Base-by-base conservation (phyloP, 495 filamentous ascomycete species). In the Letharia lupina region DNA sequence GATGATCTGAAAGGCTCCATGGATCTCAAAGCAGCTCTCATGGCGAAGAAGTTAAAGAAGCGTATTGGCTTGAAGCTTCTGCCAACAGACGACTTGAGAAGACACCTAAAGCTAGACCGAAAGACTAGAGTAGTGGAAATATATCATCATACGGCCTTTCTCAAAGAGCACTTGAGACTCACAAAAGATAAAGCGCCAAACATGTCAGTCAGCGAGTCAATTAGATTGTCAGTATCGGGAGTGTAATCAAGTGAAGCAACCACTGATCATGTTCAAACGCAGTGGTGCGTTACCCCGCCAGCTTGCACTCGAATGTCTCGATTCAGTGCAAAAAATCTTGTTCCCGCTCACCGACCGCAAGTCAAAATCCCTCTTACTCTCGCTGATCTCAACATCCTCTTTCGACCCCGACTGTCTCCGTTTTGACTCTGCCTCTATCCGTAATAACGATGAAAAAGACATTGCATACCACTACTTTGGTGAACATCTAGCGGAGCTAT, bases 301-400 rank as follows among this genome's bases (percentile, higher is more conserved):
- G 44, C 69, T 77, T 18, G 74, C 69, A 37, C 68, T 78, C 35
- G 76, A 78, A 66, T 62, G 65, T 18, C 70, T 78, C 9, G 71
- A 75, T 61, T 74, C 75, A 2, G 52, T 75, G 12, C 73, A 79
- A 52, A 70, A 66, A n/a, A 75, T 79, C 23, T 69, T 79, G 35
- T 79, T 79, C 63, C 77, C 77, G 0, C 63, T 64, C n/a, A 64
- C 64, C 3, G 75, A 79, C n/a, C 56, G 65, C 23, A 71, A 76
- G 23, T 76, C 75, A 4, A 64, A 64, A 41, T 67, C 56, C 13
- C 64, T 78, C 8, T 67, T 77, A 20, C 57, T 63, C 4, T 71
- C 68, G 4, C 69, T 77, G 1, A 72, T 71, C 31, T 65, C 66
- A 16, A 70, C 58, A 18, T 60, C 54, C 33, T 65, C 61, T 20